A percentile compares a stretch with the other conserved stretches of the same genome.
phyloP scores from a whole-genome alignment of 129 eudicot genomes.

The Ambrosia artemisiifolia region DNA sequence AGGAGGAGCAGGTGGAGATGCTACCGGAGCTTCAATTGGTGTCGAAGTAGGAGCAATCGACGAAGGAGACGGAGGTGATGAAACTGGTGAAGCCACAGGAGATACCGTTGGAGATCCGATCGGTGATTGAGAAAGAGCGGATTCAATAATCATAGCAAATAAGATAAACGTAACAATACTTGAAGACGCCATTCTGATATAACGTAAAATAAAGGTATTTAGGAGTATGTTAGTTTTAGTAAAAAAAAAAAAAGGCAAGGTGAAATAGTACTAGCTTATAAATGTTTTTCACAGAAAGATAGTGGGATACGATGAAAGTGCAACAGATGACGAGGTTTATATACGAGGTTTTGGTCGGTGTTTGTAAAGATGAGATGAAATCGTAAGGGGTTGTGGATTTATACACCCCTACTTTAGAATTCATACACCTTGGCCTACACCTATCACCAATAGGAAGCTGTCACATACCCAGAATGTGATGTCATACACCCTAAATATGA shows the following conservation, averaged over 20 bases:
- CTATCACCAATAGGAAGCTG: no score
- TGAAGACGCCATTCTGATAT: not conserved
- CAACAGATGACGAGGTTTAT: not conserved
- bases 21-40: constrained; percentile 34
- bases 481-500: no score
- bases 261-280: no score
- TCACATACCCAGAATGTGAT: no score
- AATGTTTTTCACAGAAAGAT: no score
- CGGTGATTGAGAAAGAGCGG: constrained; percentile 33
- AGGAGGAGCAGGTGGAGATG: constrained; percentile 37
- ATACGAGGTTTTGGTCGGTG: not conserved
- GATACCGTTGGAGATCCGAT: constrained; percentile 36
- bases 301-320: not conserved
- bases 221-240: no score
- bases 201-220: not conserved
- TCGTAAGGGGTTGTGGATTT: no score
- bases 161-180: not conserved
- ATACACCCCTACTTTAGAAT: no score
- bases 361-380: not conserved
- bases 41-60: constrained; percentile 21
- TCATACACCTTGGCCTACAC: no score
- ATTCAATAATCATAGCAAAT: not conserved
- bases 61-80: constrained; percentile 21
- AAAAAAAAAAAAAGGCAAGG: no score
- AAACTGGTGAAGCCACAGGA: constrained; percentile 8